Base-by-base conservation (phyloP, 1,139 yeast species). In the Yamadazyma mexicana region DNA sequence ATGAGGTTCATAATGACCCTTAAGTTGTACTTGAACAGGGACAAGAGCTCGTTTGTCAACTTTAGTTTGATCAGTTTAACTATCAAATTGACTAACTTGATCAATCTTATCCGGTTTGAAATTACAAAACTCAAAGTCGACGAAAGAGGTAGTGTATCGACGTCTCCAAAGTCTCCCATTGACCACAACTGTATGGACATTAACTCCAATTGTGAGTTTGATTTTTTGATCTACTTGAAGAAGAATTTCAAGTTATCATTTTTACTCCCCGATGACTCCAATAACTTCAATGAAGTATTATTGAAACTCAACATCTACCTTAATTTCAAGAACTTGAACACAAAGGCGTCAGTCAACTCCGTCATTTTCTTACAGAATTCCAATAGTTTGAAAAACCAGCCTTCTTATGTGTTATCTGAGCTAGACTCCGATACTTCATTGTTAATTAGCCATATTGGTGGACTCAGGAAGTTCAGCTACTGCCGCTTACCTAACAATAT, bases 1-100 rank as follows among this genome's bases (percentile, higher is more conserved):
- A 69, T 75, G 27, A 66, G 66, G 25, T 64, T 76, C 26, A 61
- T 77, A 5, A 56, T 66, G 37, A 63, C 65, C 15, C 51, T 70
- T 33, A 62, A 63, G 41, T 56, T 64, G 17, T 62, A 61, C 33
- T 56, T 80, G 26, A 57, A 65, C 23, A 56, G 60, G 5, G 75
- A 62, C 56, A 64, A 59, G 42, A 64, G 53, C 26, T 81, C 94
- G 0, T 86, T 88, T 52, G 73, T 81, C 29, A 75, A 78, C 47
- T 66, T 82, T 22, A 87, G 84, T 55, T 66, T 88, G 38, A 76
- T 85, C 20, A 76, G 80, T 10, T 71, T 83, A 38, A 80, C 91
- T 15, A 33, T 43, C n/a, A 44, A 40, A 25, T 36, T 49, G 11
- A 49, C 54, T 5, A 57, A 58, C 22, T 52, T 66, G 11, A 56